phyloP scores from a whole-genome alignment of 1,284 basidiomycete genomes.

The Trichosporon sp. region DNA sequence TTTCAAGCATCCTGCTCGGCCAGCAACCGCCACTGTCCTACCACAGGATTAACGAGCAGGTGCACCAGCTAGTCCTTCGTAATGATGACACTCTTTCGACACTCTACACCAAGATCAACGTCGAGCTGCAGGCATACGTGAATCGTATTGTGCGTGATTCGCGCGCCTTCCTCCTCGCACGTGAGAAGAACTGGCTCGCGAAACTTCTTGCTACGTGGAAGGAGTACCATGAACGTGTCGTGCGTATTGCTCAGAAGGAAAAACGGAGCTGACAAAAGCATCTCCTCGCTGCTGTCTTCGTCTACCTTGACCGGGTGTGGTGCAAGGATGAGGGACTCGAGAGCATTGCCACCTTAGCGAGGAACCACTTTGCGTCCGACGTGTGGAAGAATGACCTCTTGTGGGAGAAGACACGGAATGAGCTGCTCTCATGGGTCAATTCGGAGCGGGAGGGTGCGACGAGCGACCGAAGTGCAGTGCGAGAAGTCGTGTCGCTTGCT shows the following conservation, averaged over 20 bases:
- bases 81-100: constrained; percentile 14
- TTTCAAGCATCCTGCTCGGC: constrained; percentile 26
- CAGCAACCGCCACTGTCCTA: constrained; percentile 24
- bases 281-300: constrained; percentile 38
- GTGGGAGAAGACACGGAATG: constrained; percentile 51
- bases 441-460: constrained; percentile 51
- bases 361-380: constrained; percentile 53
- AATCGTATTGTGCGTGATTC: constrained; percentile 24
- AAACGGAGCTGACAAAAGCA: constrained; percentile 15
- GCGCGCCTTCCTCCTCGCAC: constrained; percentile 26
- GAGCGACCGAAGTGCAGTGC: background rate
- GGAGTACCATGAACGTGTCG: constrained; percentile 25
- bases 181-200: constrained; percentile 29
- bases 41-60: constrained; percentile 27
- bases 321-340: constrained; percentile 25
- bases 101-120: constrained; percentile 24
- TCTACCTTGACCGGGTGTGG: constrained; percentile 45
- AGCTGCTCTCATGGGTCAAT: constrained; percentile 57
- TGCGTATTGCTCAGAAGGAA: constrained; percentile 6
- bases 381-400: constrained; percentile 56
- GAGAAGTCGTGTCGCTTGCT: constrained; percentile 18
- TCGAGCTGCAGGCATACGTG: constrained; percentile 23
- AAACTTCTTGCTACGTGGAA: constrained; percentile 28
- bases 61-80: constrained; percentile 23
- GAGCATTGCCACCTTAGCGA: constrained; percentile 37